Percentiles rank a stretch among this genome's conserved stretches.
Conservation (phyloP, 768 basidiomycete species). For the Pleurotus tuoliensis region DNA sequence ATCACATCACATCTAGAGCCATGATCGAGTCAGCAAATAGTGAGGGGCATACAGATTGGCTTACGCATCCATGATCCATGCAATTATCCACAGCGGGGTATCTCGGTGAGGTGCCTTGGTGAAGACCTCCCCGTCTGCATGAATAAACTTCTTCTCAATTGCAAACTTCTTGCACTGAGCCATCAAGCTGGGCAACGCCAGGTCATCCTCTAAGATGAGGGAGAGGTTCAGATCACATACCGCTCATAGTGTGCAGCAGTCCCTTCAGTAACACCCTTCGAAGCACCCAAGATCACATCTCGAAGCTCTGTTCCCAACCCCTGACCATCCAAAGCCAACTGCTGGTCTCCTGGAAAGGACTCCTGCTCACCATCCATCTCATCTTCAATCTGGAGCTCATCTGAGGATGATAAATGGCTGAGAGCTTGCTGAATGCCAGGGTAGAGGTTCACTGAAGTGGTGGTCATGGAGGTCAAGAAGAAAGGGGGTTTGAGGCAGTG, state of each 20-base stretch:
- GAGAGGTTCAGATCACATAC: constrained; percentile 14
- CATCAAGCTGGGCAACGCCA: constrained; percentile 13
- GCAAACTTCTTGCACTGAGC: constrained; percentile 16
- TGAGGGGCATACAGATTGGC: not conserved
- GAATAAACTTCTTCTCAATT: constrained; percentile 12
- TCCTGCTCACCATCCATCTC: constrained; percentile 85
- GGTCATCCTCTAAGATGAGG: not conserved
- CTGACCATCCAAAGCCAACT: too few relatives aligned
- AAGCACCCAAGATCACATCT: constrained; percentile 17
- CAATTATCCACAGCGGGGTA: constrained; percentile 18
- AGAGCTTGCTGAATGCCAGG: too few relatives aligned
- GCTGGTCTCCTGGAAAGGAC: constrained; percentile 60
- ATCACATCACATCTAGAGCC: constrained; percentile 22
- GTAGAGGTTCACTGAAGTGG: too few relatives aligned
- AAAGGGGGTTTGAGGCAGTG: too few relatives aligned
- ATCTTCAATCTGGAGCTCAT: constrained; percentile 57
- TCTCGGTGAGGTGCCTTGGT: constrained; percentile 12
- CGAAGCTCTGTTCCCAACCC: not conserved
- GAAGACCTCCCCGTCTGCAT: constrained; percentile 15
- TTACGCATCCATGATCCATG: constrained; percentile 25
- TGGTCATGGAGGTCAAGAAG: too few relatives aligned
- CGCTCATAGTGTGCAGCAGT: constrained; percentile 24
- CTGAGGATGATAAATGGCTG: not conserved
- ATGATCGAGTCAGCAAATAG: not conserved
- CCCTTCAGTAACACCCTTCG: constrained; percentile 27